A percentile compares a stretch with the other conserved stretches of the same genome.
phyloP scores from a whole-genome alignment of 352 stramenopile genomes.

The Phytopythium ostracodes region DNA sequence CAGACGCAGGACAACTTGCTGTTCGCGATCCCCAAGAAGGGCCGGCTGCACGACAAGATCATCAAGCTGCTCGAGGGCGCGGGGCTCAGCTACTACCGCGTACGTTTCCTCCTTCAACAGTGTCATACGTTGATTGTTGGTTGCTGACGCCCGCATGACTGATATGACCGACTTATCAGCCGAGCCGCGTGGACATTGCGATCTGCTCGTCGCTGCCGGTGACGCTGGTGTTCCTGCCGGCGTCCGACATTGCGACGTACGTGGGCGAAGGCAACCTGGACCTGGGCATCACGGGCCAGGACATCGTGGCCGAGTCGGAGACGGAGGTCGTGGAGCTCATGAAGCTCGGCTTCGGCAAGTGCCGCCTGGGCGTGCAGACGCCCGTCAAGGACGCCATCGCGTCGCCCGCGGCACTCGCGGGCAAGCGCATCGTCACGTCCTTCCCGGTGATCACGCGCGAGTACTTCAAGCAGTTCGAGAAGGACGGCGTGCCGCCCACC shows the following conservation, averaged over 20 bases:
- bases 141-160: background rate
- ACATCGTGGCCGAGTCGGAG: constrained; percentile 91
- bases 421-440: constrained; percentile 97
- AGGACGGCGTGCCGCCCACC: constrained; percentile 35
- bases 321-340: constrained; percentile 92
- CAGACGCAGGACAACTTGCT: constrained; percentile 64
- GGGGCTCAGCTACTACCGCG: constrained; percentile 94
- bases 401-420: constrained; percentile 80
- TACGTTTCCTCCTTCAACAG: constrained; percentile 15
- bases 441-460: constrained; percentile 92
- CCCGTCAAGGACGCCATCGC: constrained; percentile 87
- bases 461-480: constrained; percentile 94
- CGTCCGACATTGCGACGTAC: constrained; percentile 97
- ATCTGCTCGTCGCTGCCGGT: constrained; percentile 93
- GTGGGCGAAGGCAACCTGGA: constrained; percentile 98
- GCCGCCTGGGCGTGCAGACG: constrained; percentile 93
- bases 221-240: constrained; percentile 97
- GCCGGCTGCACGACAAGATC: constrained; percentile 95
- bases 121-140: background rate
- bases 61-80: constrained; percentile 94
- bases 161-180: constrained; percentile 18
- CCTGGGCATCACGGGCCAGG: constrained; percentile 97
- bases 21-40: constrained; percentile 98
- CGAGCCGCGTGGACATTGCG: constrained; percentile 90
- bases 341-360: constrained; percentile 96